These are phyloP conservation scores for Vanrija sp. DNA, from an alignment of 1,284 basidiomycete species.

Conservation along the genomic window DNA sequence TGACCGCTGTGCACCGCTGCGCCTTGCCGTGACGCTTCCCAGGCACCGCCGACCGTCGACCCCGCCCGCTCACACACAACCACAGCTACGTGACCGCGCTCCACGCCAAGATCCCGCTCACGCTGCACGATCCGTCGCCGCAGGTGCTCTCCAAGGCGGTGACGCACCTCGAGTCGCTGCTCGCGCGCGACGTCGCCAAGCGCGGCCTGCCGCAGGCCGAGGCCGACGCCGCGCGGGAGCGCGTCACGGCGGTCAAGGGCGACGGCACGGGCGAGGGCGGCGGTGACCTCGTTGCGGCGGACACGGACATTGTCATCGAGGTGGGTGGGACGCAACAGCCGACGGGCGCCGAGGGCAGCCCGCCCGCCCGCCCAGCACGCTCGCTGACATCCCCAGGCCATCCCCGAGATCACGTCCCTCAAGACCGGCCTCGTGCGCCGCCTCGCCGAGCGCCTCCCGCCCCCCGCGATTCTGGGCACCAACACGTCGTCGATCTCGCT, in stretches of 20 bases:
- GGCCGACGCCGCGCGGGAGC: conserved; percentile 68
- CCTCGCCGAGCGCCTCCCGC: conserved; percentile 65
- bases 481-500: conserved; percentile 95
- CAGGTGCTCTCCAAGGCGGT: conserved; percentile 32
- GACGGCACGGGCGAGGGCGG: conserved; percentile 27
- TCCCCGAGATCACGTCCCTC: conserved; percentile 75
- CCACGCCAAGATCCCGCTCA: conserved; percentile 36
- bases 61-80: neutral
- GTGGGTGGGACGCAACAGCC: conserved; percentile 48
- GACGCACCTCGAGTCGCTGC: conserved; percentile 59
- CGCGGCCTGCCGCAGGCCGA: conserved; percentile 64
- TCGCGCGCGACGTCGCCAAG: conserved; percentile 85
- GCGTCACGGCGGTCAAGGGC: conserved; percentile 58
- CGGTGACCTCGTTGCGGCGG: conserved; percentile 54
- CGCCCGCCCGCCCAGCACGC: neutral
- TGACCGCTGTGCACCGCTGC: too few species aligned
- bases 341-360: neutral
- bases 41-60: too few species aligned
- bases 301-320: conserved; percentile 88
- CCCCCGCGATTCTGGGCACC: conserved; percentile 76
- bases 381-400: conserved; percentile 58
- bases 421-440: conserved; percentile 75
- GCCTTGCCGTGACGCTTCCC: too few species aligned
- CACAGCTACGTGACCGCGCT: conserved; percentile 43
- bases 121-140: conserved; percentile 38